Percentiles rank a stretch among this genome's conserved stretches.
Evolutionary conservation across 2,329 filamentous ascomycete genomes (phyloP).

Genomic region (Massarina eburnea): DNA sequence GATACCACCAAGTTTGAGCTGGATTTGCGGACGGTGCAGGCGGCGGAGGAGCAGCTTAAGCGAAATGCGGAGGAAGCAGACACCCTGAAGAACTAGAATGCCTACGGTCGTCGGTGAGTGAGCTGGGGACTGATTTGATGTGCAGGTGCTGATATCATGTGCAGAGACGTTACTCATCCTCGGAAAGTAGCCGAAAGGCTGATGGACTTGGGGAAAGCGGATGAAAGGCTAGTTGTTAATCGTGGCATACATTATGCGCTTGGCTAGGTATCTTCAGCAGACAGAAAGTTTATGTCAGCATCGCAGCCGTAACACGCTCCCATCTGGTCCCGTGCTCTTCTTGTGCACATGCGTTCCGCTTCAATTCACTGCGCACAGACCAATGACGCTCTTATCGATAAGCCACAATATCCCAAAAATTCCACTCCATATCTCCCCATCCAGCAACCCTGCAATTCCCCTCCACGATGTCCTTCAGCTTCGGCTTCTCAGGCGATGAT

Average conservation of each 20-base stretch:
- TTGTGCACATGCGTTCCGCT: background rate
- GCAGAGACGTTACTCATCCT: no score
- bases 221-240: no score
- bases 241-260: no score
- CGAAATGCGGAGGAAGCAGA: constrained; percentile 23
- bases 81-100: constrained; percentile 1
- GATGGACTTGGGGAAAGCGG: no score
- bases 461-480: constrained; percentile 52
- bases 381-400: constrained; percentile 28
- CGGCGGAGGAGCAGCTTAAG: constrained; percentile 29
- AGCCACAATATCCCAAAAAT: constrained; percentile 13
- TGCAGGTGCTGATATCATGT: no score
- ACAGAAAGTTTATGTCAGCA: no score
- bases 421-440: constrained; percentile 1
- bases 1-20: constrained; percentile 36
- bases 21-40: constrained; percentile 29
- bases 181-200: no score
- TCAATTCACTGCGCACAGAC: constrained; percentile 9
- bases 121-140: no score
- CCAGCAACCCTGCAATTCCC: constrained; percentile 4
- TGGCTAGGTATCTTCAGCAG: no score
- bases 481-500: constrained; percentile 62
- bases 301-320: no score
- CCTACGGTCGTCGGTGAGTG: no score
- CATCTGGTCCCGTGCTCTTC: background rate